Conservation (phyloP, 106 monocot species). For the Vanilla planifolia region DNA sequence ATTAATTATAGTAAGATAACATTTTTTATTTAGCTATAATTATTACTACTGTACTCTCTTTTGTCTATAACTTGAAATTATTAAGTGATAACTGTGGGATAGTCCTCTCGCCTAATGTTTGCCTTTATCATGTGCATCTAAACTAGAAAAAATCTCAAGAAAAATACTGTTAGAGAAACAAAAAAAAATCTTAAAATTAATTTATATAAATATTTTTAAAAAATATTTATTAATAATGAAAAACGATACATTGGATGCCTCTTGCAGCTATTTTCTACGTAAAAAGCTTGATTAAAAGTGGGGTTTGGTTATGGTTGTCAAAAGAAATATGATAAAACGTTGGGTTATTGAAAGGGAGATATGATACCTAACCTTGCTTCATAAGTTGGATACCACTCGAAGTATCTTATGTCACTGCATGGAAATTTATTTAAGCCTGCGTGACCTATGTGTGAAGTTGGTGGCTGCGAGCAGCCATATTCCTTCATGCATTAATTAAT, state of each 20-base stretch:
- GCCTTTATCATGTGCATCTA: too few species aligned
- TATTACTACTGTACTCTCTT: too few species aligned
- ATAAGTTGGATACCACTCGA: slow-evolving; percentile 15
- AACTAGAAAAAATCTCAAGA: too few species aligned
- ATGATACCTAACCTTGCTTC: slow-evolving; percentile 18
- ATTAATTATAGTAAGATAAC: too few species aligned
- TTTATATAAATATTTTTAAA: too few species aligned
- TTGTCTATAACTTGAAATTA: too few species aligned
- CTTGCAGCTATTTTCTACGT: background rate
- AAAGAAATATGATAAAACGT: background rate
- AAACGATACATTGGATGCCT: background rate
- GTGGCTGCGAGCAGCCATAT: background rate
- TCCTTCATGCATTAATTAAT: too few species aligned
- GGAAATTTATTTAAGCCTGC: slow-evolving; percentile 2
- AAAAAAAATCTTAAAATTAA: too few species aligned
- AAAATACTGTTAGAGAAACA: background rate
- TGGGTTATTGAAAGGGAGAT: slow-evolving; percentile 10
- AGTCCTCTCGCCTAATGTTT: too few species aligned
- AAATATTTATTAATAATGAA: background rate
- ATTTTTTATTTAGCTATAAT: too few species aligned
- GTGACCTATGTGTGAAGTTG: background rate
- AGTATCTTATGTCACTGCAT: slow-evolving; percentile 26
- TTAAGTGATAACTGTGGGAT: too few species aligned
- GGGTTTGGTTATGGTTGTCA: slow-evolving; percentile 5
- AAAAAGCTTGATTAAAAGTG: slow-evolving; percentile 10